A percentile compares a stretch with the other conserved stretches of the same genome.
Conservation (phyloP, 108 stramenopile species). For the Skeletonema grethae region DNA sequence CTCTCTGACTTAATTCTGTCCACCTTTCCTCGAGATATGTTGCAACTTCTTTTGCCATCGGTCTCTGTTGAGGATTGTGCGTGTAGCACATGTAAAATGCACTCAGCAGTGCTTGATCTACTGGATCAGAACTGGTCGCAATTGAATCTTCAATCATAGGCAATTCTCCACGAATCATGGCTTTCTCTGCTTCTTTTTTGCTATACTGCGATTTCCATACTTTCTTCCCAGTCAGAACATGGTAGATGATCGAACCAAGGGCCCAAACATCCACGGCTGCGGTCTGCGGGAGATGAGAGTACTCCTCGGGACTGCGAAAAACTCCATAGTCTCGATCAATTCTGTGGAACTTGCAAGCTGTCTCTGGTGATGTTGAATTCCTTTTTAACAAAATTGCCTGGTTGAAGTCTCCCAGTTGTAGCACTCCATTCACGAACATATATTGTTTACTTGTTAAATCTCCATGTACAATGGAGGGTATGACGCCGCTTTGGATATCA, state of each 20-base stretch:
- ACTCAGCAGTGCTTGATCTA: slow-evolving; percentile 17
- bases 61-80: slow-evolving; percentile 10
- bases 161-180: slow-evolving; percentile 10
- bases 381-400: slow-evolving; percentile 16
- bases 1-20: neutral
- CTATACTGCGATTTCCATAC: slow-evolving; percentile 14
- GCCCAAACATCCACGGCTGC: slow-evolving; percentile 27
- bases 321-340: slow-evolving; percentile 3
- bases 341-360: slow-evolving; percentile 12
- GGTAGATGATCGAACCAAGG: slow-evolving; percentile 22
- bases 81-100: slow-evolving; percentile 31
- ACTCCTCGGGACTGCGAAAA: slow-evolving; percentile 31
- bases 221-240: slow-evolving; percentile 28
- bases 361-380: slow-evolving; percentile 13
- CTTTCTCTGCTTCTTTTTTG: slow-evolving; percentile 15
- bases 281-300: slow-evolving; percentile 11
- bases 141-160: slow-evolving; percentile 16
- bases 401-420: slow-evolving; percentile 26
- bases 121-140: slow-evolving; percentile 15
- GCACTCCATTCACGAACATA: slow-evolving; percentile 6
- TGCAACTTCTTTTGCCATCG: slow-evolving; percentile 23
- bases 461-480: slow-evolving; percentile 23
- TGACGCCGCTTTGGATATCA: slow-evolving; percentile 10
- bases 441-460: slow-evolving; percentile 36
- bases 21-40: slow-evolving; percentile 16